Base-by-base conservation (phyloP, 1,284 basidiomycete genomes). In the Cutaneotrichosporon cyanovorans region DNA sequence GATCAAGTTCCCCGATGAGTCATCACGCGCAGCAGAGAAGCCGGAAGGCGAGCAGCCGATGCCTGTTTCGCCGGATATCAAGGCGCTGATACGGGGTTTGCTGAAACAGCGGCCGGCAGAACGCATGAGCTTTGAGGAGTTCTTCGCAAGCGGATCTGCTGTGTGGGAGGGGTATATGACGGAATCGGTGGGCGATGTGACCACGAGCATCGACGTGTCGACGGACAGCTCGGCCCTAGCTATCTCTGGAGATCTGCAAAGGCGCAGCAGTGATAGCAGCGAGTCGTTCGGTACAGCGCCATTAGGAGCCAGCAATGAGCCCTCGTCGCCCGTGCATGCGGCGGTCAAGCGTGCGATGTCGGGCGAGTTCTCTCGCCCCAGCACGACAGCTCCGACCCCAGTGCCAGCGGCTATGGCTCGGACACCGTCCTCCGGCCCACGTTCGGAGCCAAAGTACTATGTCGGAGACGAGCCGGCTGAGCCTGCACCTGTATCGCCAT, bases 1-100 rank as follows among this genome's bases (percentile, higher is more conserved):
- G 33, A 83, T 98, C 66, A 86, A 83, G 66, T 96, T 97, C 57
- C 91, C 90, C 0, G 93, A 97, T 62, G 93, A 97, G 63, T 62
- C 66, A 25, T 58, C 62, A 3, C 45, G 83, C 81, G 54, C 78
- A 47, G 74, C 2, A 46, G 65, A 11, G 59, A 53, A 57, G 56
- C 48, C 32, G 47, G 40, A 33, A 10, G 38, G 14, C 25, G 48
- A 40, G 10, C 51, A 53, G 1, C 52, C 60, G 1, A 50, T 59
- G 11, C 74, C 78, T 0, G 88, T 97, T 10, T 80, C 89, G 0
- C 64, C 72, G 2, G 93, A 96, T 61, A 79, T 98, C 68, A 97
- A 98, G 74, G 77, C 78, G 25, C 80, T 98, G 41, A 90, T 98
- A 36, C 80, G 89, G 4, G 72, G 75, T 18, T 74, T 98, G 37